Evolutionary conservation across 1,139 yeast species (phyloP).

Genomic region (Sugiyamaella pinicola): DNA sequence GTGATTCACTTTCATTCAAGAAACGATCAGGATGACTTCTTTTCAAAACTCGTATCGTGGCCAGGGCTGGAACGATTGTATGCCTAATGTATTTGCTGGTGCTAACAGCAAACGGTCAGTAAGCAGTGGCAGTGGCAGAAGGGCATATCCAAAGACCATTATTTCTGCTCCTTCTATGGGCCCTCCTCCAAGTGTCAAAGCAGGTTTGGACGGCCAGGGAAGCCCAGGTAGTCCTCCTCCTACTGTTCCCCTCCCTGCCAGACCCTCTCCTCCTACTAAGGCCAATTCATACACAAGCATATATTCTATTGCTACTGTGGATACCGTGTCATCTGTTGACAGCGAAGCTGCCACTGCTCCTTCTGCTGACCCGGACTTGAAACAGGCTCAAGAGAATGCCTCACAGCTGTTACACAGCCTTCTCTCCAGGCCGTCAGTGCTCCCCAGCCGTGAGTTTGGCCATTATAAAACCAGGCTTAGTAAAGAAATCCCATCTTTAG

Average conservation of each 20-base stretch:
- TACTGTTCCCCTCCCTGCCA: background rate
- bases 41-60: conserved; percentile 40
- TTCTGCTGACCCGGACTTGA: background rate
- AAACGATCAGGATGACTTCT: conserved; percentile 34
- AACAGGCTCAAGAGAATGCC: conserved; percentile 32
- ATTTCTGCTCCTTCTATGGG: conserved; percentile 7
- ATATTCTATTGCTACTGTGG: conserved; percentile 3
- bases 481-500: conserved; percentile 32
- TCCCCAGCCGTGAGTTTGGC: conserved; percentile 45
- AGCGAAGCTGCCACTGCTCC: background rate
- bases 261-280: conserved; percentile 9
- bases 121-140: conserved; percentile 9
- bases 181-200: conserved; percentile 7
- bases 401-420: conserved; percentile 26
- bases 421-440: conserved; percentile 27
- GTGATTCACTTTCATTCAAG: conserved; percentile 2
- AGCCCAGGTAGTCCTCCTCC: background rate
- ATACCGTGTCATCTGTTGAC: background rate
- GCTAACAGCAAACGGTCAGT: conserved; percentile 18
- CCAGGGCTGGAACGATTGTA: conserved; percentile 47
- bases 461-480: conserved; percentile 46
- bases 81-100: conserved; percentile 33
- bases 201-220: background rate
- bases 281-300: conserved; percentile 3
- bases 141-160: conserved; percentile 14